Conservation (phyloP, 163 green algal species). For the Coccomyxa subellipsoidea region DNA sequence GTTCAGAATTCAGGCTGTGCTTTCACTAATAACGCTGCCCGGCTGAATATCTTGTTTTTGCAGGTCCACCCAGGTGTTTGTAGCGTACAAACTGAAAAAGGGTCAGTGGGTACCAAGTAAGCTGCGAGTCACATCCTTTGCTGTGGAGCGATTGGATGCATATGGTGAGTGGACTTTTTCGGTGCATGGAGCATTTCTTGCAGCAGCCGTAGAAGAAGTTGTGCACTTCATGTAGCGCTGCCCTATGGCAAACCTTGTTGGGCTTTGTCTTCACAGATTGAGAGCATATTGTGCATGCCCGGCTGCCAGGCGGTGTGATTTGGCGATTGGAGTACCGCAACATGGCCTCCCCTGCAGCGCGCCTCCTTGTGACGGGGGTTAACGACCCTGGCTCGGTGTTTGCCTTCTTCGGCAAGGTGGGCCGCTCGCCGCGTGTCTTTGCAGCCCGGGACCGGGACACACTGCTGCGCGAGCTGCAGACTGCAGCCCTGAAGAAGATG, state of each 20-base stretch:
- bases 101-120: conserved; percentile 45
- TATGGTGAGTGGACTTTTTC: background rate
- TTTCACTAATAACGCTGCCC: too few species aligned
- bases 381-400: conserved; percentile 37
- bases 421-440: conserved; percentile 55
- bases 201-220: too few species aligned
- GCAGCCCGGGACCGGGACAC: conserved; percentile 39
- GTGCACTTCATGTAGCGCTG: too few species aligned
- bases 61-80: conserved; percentile 46
- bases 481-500: conserved; percentile 46
- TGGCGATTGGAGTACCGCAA: conserved; percentile 56
- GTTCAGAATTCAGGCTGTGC: background rate
- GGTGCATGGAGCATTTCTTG: too few species aligned
- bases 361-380: conserved; percentile 26
- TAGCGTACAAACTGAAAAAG: conserved; percentile 39
- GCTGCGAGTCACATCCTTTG: conserved; percentile 54
- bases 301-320: conserved; percentile 28
- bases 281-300: too few species aligned
- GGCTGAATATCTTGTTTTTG: conserved; percentile 6
- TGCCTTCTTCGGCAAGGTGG: conserved; percentile 52
- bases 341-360: conserved; percentile 37
- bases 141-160: conserved; percentile 54
- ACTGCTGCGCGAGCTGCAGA: conserved; percentile 45
- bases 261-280: too few species aligned
- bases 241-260: too few species aligned